Conservation (phyloP, 1,284 basidiomycete genomes). For the Rhodotorula mucilaginosa region DNA sequence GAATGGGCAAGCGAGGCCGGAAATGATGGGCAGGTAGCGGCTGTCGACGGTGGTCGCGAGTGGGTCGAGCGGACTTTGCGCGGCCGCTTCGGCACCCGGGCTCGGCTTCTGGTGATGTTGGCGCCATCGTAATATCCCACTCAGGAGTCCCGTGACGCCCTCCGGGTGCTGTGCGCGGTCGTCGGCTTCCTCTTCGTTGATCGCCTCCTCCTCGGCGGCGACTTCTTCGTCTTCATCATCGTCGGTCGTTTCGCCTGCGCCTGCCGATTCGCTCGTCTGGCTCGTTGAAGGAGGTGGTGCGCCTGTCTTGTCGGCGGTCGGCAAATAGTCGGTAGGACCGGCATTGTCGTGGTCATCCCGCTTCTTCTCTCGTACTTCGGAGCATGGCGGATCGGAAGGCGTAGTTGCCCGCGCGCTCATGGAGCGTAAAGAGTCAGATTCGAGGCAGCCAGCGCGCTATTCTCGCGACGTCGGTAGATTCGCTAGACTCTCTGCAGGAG, state of each 20-base stretch:
- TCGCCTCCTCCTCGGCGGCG: background rate
- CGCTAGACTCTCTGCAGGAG: no score
- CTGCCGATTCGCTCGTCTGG: no score
- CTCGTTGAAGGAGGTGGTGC: background rate
- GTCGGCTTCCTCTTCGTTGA: background rate
- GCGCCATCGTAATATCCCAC: background rate
- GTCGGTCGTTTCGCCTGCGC: background rate
- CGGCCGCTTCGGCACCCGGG: background rate
- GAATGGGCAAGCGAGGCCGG: conserved; percentile 70
- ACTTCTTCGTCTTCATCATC: background rate
- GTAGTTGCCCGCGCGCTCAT: no score
- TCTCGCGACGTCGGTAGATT: no score
- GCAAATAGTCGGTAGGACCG: no score
- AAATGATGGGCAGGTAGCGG: conserved; percentile 60
- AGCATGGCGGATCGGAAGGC: no score
- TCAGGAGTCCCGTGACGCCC: background rate
- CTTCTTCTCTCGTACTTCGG: no score
- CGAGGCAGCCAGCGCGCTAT: no score
- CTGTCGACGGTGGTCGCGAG: background rate
- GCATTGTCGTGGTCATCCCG: no score
- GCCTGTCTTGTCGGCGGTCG: background rate
- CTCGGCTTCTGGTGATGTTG: background rate
- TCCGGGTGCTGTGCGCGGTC: background rate
- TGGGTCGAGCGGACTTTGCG: background rate
- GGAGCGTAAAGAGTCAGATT: no score